Evolutionary conservation across 106 monocot genomes (phyloP), one percentile per base, ranked within the genome.

Genomic region (Dendrobium nobile): DNA sequence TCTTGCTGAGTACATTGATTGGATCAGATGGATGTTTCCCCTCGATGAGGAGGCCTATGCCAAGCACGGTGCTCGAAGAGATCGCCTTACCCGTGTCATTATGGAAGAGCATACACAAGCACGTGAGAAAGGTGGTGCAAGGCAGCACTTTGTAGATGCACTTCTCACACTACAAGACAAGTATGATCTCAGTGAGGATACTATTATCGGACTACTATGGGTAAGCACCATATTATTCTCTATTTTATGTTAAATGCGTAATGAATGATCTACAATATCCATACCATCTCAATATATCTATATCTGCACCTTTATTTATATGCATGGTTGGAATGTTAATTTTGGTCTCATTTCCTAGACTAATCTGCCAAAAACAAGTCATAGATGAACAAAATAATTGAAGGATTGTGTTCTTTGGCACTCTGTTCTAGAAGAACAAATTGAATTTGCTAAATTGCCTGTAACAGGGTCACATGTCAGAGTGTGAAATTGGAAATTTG

Each of bases 101-200:
- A 89, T 96, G 88, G 95, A 91, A 1, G 95, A 95, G 82, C 95
- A 96, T 61, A 84, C 88, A 4, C 77, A 68, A 33, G 85, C 86
- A 4, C 91, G 93, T 24, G 43, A 86, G 55, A 78, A 87, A 79
- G 58, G 72, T 8, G 95, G 87, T 0, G 85, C 88, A 0, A 90
- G 91, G 54, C 93, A 87, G 41, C 96, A 96, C 58, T 96, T 93
- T 65, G 91, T 96, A 10, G 96, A 96, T 56, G 91, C 91, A 0
- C 80, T 96, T 33, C 84, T 93, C 41, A 91, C 87, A 0, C 87
- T 93, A 22, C 85, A 87, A 79, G 89, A 88, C 15, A 72, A 93
- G 68, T 91, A 93, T 67, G 87, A 91, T 72, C 91, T 96, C 47
- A 91, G 96, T 42, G 96, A 96, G 19, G 89, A 96, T 61, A 91